Conservation (phyloP, 306 rosid genomes). For the Potentilla sterilis region DNA sequence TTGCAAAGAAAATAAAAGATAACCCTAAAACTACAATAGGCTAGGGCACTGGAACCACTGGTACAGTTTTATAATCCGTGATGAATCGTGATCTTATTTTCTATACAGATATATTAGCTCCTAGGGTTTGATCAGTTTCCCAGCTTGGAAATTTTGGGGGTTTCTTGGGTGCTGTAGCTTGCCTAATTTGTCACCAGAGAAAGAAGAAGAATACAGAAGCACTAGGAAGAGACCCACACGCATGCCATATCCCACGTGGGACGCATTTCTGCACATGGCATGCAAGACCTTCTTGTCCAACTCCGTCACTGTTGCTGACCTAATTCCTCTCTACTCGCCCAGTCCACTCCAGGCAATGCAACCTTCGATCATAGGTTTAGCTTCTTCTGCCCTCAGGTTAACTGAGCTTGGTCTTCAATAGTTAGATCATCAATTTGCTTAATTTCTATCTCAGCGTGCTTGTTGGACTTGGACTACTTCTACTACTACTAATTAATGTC, state of each 20-base stretch:
- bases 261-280: constrained; percentile 70
- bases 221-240: constrained; percentile 64
- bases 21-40: not conserved
- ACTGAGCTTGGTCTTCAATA: not conserved
- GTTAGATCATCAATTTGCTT: not conserved
- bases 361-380: not conserved
- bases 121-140: constrained; percentile 28
- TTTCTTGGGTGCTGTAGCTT: constrained; percentile 35
- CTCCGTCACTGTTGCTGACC: constrained; percentile 30
- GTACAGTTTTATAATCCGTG: not conserved
- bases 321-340: not conserved
- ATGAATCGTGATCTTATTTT: not conserved
- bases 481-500: not conserved
- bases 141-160: constrained; percentile 36
- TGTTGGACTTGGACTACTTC: not conserved
- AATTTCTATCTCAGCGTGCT: not conserved
- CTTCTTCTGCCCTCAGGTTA: not conserved
- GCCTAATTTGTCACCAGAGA: constrained; percentile 34
- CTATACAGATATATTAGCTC: not conserved
- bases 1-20: not conserved
- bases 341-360: not conserved
- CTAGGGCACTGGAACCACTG: no score
- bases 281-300: constrained; percentile 60
- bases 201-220: constrained; percentile 32
- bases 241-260: constrained; percentile 71